phyloP scores from a whole-genome alignment of 1,139 yeast genomes.

The Magnusiomyces suaveolens region DNA sequence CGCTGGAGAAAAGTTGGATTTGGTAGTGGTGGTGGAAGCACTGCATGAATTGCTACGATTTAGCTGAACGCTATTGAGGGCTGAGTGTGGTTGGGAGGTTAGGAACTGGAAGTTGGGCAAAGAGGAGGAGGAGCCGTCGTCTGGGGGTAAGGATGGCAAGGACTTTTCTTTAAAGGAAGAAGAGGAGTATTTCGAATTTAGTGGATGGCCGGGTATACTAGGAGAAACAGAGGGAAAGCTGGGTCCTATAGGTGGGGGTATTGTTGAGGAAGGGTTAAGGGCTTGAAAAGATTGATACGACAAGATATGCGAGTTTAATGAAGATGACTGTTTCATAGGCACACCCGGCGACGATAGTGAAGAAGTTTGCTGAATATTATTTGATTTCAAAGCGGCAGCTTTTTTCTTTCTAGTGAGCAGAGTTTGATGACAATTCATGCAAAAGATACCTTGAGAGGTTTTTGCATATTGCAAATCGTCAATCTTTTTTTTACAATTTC shows the following conservation, averaged over 20 bases:
- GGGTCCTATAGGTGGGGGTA: background rate
- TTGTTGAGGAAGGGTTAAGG: background rate
- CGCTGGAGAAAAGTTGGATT: background rate
- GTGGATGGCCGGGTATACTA: background rate
- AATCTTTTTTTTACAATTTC: constrained; percentile 78
- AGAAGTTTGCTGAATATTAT: background rate
- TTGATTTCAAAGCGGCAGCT: constrained; percentile 7
- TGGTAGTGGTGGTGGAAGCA: constrained; percentile 3
- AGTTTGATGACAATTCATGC: constrained; percentile 87
- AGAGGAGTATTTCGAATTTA: background rate
- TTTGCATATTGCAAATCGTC: constrained; percentile 88
- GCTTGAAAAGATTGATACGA: background rate
- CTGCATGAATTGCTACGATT: constrained; percentile 1
- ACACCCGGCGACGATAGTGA: constrained; percentile 1
- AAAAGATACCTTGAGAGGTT: constrained; percentile 86
- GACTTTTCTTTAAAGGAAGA: constrained; percentile 21
- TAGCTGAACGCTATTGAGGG: background rate
- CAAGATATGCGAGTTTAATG: background rate
- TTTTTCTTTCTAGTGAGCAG: constrained; percentile 53
- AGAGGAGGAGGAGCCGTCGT: constrained; percentile 1
- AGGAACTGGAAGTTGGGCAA: background rate
- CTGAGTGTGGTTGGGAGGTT: background rate
- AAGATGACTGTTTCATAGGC: constrained; percentile 1
- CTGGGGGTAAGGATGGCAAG: constrained; percentile 25
- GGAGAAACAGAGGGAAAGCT: constrained; percentile 1